Base-by-base conservation (phyloP, 2,329 filamentous ascomycete genomes). In the Chaetomium olivaceum region DNA sequence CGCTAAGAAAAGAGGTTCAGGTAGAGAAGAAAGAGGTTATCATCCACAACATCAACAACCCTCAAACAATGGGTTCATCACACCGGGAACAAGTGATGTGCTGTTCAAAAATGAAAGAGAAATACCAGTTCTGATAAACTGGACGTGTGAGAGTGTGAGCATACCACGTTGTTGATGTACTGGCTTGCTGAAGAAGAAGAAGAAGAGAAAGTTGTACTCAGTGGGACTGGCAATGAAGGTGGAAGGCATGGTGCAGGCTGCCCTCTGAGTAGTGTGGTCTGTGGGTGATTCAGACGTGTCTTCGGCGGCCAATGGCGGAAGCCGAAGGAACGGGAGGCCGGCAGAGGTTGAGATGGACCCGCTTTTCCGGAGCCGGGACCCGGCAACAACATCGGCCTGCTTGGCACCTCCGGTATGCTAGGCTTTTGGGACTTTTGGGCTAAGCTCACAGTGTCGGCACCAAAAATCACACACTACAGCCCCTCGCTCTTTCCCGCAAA, bases 171-270 rank as follows among this genome's bases (percentile, higher is more conserved):
- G 14, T 58, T 27, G 55, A 29, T 12, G 11, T 19, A 31, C 0
- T 33, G 50, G 39, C 23, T 57, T n/a, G 33, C 50, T 11, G 61
- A 58, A 58, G 63, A 54, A 58, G 55, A 56, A 50, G 60, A 60
- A 6, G 27, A 29, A 29, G 27, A 29, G 6, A 6, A 29, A 29
- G 50, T 60, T 56, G 25, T 58, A 63, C 33, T 39, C 43, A 36
- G 59, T 21, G 39, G 8, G 2, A 7, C 14, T 23, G 23, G 46
- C 56, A 19, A 62, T 36, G 14, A 54, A 29, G 29, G 65, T 29
- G 23, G 52, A 59, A 48, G n/a, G 11, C 21, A 50, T 50, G 27
- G 39, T n/a, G 29, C 19, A 11, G 23, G n/a, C 4, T 3, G 14
- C 6, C 57, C 39, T 31, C 7, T 21, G 4, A 23, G 11, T 31